These are phyloP conservation scores for Ophiobolus disseminans DNA, from an alignment of 2,329 filamentous ascomycete genomes.

Conservation along the genomic window DNA sequence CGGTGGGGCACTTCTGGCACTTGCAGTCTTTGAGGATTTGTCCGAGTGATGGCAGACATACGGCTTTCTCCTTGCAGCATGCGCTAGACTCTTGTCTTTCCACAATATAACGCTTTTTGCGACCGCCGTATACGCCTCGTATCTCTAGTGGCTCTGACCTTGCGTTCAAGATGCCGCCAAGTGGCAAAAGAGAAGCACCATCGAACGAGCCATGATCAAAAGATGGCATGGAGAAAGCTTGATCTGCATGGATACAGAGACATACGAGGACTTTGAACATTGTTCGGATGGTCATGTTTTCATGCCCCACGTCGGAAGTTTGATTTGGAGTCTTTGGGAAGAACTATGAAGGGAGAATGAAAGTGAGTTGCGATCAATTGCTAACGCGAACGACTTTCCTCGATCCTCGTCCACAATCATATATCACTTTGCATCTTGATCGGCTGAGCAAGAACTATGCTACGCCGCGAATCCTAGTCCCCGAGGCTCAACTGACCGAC, in stretches of 20 bases:
- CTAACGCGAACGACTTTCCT: no score
- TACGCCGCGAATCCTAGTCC: no score
- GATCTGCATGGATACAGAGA: background rate
- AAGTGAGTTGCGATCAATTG: no score
- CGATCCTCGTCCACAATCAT: no score
- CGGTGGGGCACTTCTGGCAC: conserved; percentile 10
- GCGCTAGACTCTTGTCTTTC: conserved; percentile 3
- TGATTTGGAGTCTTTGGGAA: no score
- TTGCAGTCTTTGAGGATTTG: conserved; percentile 10
- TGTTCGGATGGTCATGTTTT: background rate
- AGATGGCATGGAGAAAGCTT: conserved; percentile 5
- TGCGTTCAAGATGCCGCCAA: conserved; percentile 3
- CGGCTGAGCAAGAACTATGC: no score
- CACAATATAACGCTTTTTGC: conserved; percentile 11
- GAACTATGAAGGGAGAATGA: no score
- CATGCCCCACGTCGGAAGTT: no score
- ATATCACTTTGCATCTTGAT: no score
- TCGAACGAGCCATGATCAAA: conserved; percentile 9
- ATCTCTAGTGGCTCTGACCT: conserved; percentile 3
- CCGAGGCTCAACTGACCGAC: no score
- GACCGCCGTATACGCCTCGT: conserved; percentile 9
- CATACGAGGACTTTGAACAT: background rate
- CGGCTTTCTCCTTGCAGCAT: conserved; percentile 6
- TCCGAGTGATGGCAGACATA: conserved; percentile 4
- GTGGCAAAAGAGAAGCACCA: conserved; percentile 3